Evolutionary conservation across 2,329 filamentous ascomycete species (phyloP), one percentile per base, ranked within the genome.

Genomic region (Colletotrichum euphorbiae): DNA sequence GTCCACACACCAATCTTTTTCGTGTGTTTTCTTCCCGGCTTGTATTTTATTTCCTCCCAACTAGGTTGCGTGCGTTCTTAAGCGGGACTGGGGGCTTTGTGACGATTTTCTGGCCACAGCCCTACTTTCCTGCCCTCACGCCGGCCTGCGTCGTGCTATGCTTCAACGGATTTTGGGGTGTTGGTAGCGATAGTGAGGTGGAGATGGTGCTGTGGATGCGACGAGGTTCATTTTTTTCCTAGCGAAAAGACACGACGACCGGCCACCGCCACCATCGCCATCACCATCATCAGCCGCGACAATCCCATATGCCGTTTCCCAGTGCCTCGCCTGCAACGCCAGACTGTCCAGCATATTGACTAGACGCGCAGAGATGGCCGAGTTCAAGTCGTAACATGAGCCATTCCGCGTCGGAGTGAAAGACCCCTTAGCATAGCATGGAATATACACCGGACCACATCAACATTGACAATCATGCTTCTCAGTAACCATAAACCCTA

Each of bases 101-200:
- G 28, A 28, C 28, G 45, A 31, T 19, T 13, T 58, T 17, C 46
- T 33, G 46, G 7, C 58, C 58, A 61, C 58, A 61, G 58, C 58
- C 58, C 58, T 61, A 61, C 58, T 61, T 61, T 61, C 40, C 28
- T 61, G 58, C 58, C 58, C 58, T 61, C 58, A 52, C 52, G 46
- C 51, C 33, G n/a, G 48, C 52, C 36, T 24, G 51, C 48, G 31
- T 15, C 6, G 28, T 28, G 6, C 28, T 7, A 6, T 28, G 28
- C 28, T 28, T 28, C 6, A 28, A 28, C 7, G 28, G 42, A 21
- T 19, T 40, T 40, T 19, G 31, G 4, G 38, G 31, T 17, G 56
- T 59, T 46, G n/a, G 17, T 28, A 24, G 43, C 17, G 31, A 38
- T 8, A 31, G 33, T 19, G 31, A 24, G 31, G 19, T 59, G 15